Conservation (phyloP, 257 asterid genomes). For the Solanum verrucosum region DNA sequence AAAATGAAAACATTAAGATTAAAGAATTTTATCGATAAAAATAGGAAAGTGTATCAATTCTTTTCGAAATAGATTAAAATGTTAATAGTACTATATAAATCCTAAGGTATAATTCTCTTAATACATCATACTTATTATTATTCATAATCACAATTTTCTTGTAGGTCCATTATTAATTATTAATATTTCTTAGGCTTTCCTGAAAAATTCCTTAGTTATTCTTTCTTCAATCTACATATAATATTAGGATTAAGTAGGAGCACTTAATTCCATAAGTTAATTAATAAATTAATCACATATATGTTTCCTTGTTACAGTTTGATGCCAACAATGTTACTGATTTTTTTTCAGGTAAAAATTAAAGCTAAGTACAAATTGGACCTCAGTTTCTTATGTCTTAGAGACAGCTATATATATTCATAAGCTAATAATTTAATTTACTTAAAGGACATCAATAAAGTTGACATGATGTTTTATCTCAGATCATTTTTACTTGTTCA, state of each 20-base stretch:
- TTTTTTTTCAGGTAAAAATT: not conserved
- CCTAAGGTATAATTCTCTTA: not conserved
- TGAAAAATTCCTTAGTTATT: too few relatives aligned
- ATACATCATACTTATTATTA: too few relatives aligned
- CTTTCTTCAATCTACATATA: not conserved
- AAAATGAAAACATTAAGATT: not conserved
- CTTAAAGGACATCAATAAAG: too few relatives aligned
- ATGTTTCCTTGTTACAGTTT: not conserved
- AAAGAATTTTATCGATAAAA: not conserved
- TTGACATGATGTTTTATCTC: too few relatives aligned
- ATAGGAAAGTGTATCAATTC: not conserved
- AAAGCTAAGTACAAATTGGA: not conserved
- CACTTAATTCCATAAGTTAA: not conserved
- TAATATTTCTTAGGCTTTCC: too few relatives aligned
- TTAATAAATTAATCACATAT: not conserved
- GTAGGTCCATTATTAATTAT: not conserved
- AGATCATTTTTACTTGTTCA: too few relatives aligned
- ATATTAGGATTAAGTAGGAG: not conserved
- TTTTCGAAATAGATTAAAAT: not conserved
- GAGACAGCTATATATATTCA: too few relatives aligned
- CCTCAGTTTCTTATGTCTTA: not conserved
- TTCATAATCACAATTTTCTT: not conserved
- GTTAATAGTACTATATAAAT: not conserved
- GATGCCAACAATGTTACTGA: not conserved
- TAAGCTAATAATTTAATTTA: too few relatives aligned